Conservation (phyloP, 1,284 basidiomycete species). For the Leccinum griseonigrum region DNA sequence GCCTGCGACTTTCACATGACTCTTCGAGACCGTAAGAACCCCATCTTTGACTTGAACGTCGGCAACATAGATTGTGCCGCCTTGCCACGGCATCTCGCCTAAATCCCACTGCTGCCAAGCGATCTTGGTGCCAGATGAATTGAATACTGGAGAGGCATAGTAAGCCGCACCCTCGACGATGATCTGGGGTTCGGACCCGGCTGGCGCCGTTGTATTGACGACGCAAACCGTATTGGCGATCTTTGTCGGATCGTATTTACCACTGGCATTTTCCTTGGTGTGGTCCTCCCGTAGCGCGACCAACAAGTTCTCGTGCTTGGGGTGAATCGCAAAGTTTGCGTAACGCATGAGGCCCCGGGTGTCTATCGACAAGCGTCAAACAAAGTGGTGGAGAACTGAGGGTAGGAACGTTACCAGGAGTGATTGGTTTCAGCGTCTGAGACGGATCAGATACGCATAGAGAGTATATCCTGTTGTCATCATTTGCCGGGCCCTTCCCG, state of each 20-base stretch:
- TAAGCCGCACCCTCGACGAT: constrained; percentile 47
- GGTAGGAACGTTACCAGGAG: constrained; percentile 13
- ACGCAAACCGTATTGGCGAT: neutral
- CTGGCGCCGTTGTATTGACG: neutral
- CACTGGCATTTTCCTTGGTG: constrained; percentile 23
- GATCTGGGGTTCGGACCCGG: neutral
- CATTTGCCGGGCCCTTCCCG: constrained; percentile 1
- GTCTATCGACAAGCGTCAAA: constrained; percentile 7
- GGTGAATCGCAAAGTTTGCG: constrained; percentile 35
- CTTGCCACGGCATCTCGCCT: constrained; percentile 84
- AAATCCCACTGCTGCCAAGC: constrained; percentile 71
- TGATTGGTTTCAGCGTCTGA: neutral
- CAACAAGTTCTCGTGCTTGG: constrained; percentile 13
- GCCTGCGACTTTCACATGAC: constrained; percentile 40
- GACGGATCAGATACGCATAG: neutral
- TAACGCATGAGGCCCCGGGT: constrained; percentile 44
- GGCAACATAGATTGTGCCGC: constrained; percentile 55
- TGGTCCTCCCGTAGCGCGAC: constrained; percentile 52
- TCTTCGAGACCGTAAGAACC: neutral
- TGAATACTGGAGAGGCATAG: constrained; percentile 54
- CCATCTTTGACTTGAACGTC: constrained; percentile 23
- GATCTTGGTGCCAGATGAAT: constrained; percentile 61
- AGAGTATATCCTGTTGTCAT: constrained; percentile 12
- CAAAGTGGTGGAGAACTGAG: neutral
- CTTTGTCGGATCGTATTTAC: too few relatives aligned